Evolutionary conservation across 805 yeast species (phyloP), one percentile per base, ranked within the genome.

Genomic region (Starmerella floris): DNA sequence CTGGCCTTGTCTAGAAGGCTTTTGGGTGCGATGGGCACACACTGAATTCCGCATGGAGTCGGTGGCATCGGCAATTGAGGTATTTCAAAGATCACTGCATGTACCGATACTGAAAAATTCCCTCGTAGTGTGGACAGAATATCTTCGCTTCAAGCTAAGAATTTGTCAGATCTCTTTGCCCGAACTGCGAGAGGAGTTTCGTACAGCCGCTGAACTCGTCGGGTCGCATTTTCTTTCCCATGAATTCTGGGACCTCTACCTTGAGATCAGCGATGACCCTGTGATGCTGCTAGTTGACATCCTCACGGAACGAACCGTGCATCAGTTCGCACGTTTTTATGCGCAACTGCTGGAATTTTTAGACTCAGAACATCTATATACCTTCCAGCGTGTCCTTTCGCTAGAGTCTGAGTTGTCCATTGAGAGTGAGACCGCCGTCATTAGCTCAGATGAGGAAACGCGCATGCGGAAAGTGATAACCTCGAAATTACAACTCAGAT

Each of bases 311-410:
- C 5, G 25, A 13, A 50, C 54, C 16, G 61, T 88, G 35, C 88
- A 88, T 60, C 94, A 85, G 54, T 87, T 84, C 58, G 79, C 95
- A 0, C 75, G 72, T 49, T 88, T 79, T 58, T 81, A 73, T 54
- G 76, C 63, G 56, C 67, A 54, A 23, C 41, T 49, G 5, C n/a
- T 49, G 48, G 65, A 46, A 55, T 19, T 16, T 20, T 37, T 41
- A 20, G 22, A 40, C 11, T 9, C 38, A 2, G 23, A 23, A 3
- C n/a, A 37, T 5, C 20, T 43, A 2, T 2, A 16, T 5, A 30
- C 9, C 2, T 41, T 46, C 35, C 20, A 20, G 5, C 21, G 16
- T 2, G 30, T 41, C 3, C 13, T 41, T 15, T 40, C 37, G 21
- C 22, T 30, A 10, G 35, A 41, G 5, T 35, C 30, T 20, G 6